These are phyloP conservation scores for Aplosporella prunicola DNA, from an alignment of 2,329 filamentous ascomycete genomes.

Conservation along the genomic window DNA sequence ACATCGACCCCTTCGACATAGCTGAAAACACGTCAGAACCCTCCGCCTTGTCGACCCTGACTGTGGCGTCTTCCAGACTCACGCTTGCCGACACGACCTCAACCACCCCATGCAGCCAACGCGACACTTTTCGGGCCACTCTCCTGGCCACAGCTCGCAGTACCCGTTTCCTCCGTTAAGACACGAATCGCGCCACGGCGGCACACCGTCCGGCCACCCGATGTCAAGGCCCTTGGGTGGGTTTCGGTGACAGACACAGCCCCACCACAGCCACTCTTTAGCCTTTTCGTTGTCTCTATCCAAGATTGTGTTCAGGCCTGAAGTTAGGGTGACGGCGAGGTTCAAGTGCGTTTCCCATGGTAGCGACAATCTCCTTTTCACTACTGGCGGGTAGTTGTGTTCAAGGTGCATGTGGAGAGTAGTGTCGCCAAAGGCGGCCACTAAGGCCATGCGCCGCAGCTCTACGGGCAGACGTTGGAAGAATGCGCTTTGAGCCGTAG, in stretches of 20 bases:
- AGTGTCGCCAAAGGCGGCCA: not conserved
- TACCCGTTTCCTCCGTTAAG: not conserved
- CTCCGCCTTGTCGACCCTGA: no score
- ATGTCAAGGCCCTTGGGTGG: not conserved
- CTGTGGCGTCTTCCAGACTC: no score
- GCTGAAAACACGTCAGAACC: no score
- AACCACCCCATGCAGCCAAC: not conserved
- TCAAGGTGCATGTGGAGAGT: not conserved
- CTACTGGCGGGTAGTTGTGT: no score
- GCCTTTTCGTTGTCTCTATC: no score
- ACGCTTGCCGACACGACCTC: constrained; percentile 1
- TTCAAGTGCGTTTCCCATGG: no score
- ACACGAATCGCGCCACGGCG: not conserved
- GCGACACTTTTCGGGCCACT: not conserved
- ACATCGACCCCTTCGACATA: not conserved
- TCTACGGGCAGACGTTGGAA: not conserved
- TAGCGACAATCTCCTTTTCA: no score
- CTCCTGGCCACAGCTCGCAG: not conserved
- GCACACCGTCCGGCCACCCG: not conserved
- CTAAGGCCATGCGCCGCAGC: not conserved
- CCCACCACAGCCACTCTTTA: not conserved
- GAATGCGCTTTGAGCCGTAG: not conserved
- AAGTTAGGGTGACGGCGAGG: no score
- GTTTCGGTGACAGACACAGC: not conserved
- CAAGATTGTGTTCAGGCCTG: no score